Conservation (phyloP, 345 rosid species). For the Jatropha curcas region DNA sequence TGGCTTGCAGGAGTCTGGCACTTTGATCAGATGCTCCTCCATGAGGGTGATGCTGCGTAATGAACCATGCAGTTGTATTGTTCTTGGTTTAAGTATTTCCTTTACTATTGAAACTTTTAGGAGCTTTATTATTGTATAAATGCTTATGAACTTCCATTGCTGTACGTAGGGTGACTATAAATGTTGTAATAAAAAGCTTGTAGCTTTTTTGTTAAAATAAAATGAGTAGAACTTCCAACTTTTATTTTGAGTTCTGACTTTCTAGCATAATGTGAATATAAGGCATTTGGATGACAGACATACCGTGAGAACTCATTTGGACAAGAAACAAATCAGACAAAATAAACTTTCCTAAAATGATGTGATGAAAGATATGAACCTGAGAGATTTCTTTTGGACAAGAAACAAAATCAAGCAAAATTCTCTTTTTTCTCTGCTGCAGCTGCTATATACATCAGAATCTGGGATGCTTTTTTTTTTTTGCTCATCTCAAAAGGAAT, state of each 20-base stretch:
- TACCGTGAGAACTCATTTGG: too few species aligned
- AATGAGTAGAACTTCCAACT: neutral
- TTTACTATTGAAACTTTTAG: neutral
- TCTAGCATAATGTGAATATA: too few species aligned
- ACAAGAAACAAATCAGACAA: too few species aligned
- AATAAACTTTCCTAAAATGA: neutral
- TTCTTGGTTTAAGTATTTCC: neutral
- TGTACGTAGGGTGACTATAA: neutral
- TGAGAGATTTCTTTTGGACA: neutral
- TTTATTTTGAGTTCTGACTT: neutral
- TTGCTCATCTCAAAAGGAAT: neutral
- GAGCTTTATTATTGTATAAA: neutral
- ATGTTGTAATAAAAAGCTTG: neutral
- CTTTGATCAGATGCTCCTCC: conserved; percentile 84
- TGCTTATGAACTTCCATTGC: neutral
- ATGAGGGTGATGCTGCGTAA: conserved; percentile 42
- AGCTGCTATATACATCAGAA: conserved; percentile 12
- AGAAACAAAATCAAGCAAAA: neutral
- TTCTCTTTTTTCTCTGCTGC: neutral
- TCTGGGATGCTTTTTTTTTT: neutral
- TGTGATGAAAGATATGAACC: neutral
- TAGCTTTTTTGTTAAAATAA: neutral
- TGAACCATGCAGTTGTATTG: conserved; percentile 9
- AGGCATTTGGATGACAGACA: neutral
- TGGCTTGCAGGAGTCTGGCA: conserved; percentile 80